Percentiles rank a stretch among this genome's conserved stretches.
These are phyloP conservation scores for Argentina anserina DNA, from an alignment of 306 rosid species.

Conservation along the genomic window DNA sequence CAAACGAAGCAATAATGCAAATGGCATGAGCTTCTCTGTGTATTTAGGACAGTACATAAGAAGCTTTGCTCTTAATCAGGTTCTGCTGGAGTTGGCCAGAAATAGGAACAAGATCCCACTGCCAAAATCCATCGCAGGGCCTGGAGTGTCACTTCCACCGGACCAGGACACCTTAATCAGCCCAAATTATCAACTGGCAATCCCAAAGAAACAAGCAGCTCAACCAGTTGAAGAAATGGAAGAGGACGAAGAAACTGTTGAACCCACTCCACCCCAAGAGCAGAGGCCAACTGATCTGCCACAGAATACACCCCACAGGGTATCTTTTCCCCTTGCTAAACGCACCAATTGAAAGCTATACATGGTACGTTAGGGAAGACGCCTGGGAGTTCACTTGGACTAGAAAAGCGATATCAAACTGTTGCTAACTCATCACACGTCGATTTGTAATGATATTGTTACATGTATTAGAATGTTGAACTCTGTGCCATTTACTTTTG, in stretches of 20 bases:
- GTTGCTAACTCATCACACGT: neutral
- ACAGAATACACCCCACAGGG: slow-evolving; percentile 61
- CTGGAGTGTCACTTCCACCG: slow-evolving; percentile 69
- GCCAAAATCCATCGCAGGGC: slow-evolving; percentile 61
- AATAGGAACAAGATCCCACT: slow-evolving; percentile 76
- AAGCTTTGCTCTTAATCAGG: slow-evolving; percentile 33
- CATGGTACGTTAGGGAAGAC: neutral
- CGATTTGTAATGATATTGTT: neutral
- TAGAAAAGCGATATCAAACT: neutral
- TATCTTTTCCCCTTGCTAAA: slow-evolving; percentile 68
- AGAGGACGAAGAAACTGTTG: slow-evolving; percentile 55
- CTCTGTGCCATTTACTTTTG: neutral
- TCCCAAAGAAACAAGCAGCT: slow-evolving; percentile 64
- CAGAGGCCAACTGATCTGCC: slow-evolving; percentile 45
- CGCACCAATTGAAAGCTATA: slow-evolving; percentile 39
- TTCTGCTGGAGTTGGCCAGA: slow-evolving; percentile 72
- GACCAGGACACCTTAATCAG: slow-evolving; percentile 73
- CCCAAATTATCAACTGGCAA: slow-evolving; percentile 74
- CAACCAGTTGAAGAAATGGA: slow-evolving; percentile 69
- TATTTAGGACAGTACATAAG: neutral
- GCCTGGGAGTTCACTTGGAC: neutral
- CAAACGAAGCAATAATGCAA: neutral
- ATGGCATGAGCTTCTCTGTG: neutral
- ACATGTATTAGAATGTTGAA: neutral
- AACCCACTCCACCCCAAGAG: slow-evolving; percentile 54